These are phyloP conservation scores for Penicillium aurantiogriseum DNA, from an alignment of 2,329 filamentous ascomycete species.

Conservation along the genomic window DNA sequence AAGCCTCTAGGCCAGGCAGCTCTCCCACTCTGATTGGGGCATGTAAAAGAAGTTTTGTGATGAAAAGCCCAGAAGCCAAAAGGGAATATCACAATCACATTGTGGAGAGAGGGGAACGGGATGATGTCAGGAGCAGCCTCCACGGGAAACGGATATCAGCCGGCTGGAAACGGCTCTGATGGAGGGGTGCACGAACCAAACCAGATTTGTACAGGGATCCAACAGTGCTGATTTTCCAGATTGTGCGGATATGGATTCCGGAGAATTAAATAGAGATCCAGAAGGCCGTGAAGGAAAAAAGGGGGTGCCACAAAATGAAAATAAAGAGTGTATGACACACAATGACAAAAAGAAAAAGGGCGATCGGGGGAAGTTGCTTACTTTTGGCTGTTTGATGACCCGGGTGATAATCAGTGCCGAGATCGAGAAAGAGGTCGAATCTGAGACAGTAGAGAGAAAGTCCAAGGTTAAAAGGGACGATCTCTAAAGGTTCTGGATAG, in stretches of 20 bases:
- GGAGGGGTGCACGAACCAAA: background rate
- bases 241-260: background rate
- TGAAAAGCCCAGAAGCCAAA: background rate
- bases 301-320: background rate
- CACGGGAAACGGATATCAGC: background rate
- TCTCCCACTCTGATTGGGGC: background rate
- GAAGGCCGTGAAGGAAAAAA: background rate
- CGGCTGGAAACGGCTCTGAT: background rate
- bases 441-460: background rate
- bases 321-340: background rate
- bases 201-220: background rate
- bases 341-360: background rate
- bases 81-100: constrained; percentile 1
- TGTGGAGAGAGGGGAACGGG: background rate
- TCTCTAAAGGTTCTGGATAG: background rate
- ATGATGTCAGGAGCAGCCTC: background rate
- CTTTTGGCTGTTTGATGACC: background rate
- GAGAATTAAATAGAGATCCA: background rate
- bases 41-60: background rate
- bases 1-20: background rate
- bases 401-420: background rate
- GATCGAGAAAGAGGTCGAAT: background rate
- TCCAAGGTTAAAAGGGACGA: background rate
- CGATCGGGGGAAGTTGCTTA: background rate
- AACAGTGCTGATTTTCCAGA: background rate